Evolutionary conservation across 2,329 filamentous ascomycete species (phyloP).

Genomic region (Gliomastix tumulicola): DNA sequence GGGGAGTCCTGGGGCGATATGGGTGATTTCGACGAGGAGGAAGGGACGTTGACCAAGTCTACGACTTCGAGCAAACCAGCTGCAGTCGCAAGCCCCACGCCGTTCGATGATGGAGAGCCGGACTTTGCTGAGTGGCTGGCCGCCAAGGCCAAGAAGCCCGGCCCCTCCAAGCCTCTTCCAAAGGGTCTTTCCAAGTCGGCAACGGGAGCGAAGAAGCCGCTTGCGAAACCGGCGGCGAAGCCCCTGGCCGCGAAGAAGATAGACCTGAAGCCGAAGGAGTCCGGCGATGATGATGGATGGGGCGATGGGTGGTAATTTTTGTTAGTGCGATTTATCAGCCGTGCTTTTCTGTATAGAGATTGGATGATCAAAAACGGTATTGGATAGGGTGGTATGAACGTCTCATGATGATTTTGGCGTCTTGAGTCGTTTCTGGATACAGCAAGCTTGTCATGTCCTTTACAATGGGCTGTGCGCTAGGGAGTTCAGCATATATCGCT

Average conservation of each 20-base stretch:
- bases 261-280: slow-evolving; percentile 57
- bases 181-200: slow-evolving; percentile 70
- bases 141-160: slow-evolving; percentile 71
- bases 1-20: slow-evolving; percentile 72
- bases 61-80: slow-evolving; percentile 7
- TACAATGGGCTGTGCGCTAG: too few species aligned
- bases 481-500: too few species aligned
- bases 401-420: too few species aligned
- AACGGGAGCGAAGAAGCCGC: slow-evolving; percentile 33
- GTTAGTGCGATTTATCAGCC: too few species aligned
- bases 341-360: too few species aligned
- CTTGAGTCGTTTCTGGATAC: too few species aligned
- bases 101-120: slow-evolving; percentile 78
- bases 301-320: slow-evolving; percentile 53
- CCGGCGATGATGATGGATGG: slow-evolving; percentile 55
- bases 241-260: slow-evolving; percentile 56
- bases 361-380: too few species aligned
- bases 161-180: slow-evolving; percentile 58
- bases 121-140: slow-evolving; percentile 96
- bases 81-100: too few species aligned
- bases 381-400: too few species aligned
- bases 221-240: slow-evolving; percentile 28
- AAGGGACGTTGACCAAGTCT: slow-evolving; percentile 28
- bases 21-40: slow-evolving; percentile 40
- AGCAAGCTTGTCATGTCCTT: too few species aligned